Base-by-base conservation (phyloP, 352 stramenopile genomes). In the Phytopythium litorale region DNA sequence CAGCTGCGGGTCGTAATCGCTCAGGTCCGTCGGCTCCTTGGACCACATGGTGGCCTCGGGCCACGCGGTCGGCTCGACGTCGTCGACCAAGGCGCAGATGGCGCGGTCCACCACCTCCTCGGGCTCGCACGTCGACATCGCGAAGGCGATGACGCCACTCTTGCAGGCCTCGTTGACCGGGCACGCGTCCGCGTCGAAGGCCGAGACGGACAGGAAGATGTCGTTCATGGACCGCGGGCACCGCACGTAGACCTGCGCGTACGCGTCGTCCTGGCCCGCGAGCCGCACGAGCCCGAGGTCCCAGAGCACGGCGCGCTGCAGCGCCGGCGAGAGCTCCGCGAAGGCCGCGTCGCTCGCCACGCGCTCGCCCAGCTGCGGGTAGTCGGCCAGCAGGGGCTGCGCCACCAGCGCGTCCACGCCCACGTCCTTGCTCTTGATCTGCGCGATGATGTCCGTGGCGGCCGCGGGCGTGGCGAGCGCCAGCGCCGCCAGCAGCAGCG, bases 231-330 rank as follows among this genome's bases (percentile, higher is more conserved):
- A 75, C 32, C 63, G 62, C 0, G 60, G 66, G 30, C 74, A 80
- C 7, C 60, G 58, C 35, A 80, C 72, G 56, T 78, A 80, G 1
- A 83, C 64, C 32, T 83, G 68, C 3, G 70, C 32, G 54, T 78
- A 78, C 4, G 2, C 15, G 12, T 9, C 13, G 25, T n/a, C 16
- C 9, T 12, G 5, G 9, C 28, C 50, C 6, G 19, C 43, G 25
- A 46, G 54, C 4, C 40, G 67, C 19, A 78, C 55, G 58, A 60
- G 71, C 4, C 70, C 70, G 23, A 67, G 53, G 30, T 71, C 74
- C 73, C 73, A 81, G 1, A 81, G 64, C 64, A 79, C 33, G 8
- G 73, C 65, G n/a, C 71, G 68, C 48, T 81, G 73, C 23, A 79
- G 30, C 18, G 51, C 42, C 9, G 2, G 0, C 1, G 58, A 35